Conservation (phyloP, 2,329 filamentous ascomycete species). For the Colletotrichum camelliae region DNA sequence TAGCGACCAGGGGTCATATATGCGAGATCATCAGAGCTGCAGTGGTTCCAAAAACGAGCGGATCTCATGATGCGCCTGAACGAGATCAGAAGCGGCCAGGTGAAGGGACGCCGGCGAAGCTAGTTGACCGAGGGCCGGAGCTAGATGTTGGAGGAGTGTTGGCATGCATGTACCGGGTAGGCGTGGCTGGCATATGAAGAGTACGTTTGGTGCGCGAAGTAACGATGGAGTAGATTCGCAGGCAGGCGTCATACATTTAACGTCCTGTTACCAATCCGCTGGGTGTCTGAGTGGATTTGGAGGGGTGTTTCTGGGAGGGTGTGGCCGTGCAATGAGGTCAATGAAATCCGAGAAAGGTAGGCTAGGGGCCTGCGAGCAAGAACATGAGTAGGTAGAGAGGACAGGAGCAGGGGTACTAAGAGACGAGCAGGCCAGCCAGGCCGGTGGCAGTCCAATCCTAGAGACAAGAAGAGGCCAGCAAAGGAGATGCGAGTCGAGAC, state of each 20-base stretch:
- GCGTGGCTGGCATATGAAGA: not conserved
- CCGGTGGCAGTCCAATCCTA: not conserved
- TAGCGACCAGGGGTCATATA: constrained; percentile 21
- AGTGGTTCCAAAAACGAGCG: constrained; percentile 16
- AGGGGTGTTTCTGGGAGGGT: constrained; percentile 18
- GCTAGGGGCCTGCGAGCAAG: not conserved
- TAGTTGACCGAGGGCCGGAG: constrained; percentile 21
- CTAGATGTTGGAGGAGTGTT: constrained; percentile 14
- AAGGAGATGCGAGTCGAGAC: not conserved
- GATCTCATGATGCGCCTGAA: constrained; percentile 23
- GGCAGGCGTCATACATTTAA: constrained; percentile 24
- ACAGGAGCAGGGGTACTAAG: not conserved
- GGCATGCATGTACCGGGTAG: constrained; percentile 6
- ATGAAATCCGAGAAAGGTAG: constrained; percentile 8
- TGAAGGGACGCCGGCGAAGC: constrained; percentile 16
- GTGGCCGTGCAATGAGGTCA: constrained; percentile 23
- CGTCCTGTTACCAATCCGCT: constrained; percentile 20
- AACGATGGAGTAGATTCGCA: constrained; percentile 3
- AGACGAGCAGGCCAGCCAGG: not conserved
- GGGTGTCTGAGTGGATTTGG: constrained; percentile 11
- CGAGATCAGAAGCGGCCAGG: constrained; percentile 20
- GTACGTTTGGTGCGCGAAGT: not conserved
- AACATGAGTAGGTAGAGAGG: not conserved
- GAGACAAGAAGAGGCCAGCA: not conserved
- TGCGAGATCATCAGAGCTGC: constrained; percentile 21